These are phyloP conservation scores for Onygenales sp. DNA, from an alignment of 2,329 filamentous ascomycete species.

Conservation along the genomic window DNA sequence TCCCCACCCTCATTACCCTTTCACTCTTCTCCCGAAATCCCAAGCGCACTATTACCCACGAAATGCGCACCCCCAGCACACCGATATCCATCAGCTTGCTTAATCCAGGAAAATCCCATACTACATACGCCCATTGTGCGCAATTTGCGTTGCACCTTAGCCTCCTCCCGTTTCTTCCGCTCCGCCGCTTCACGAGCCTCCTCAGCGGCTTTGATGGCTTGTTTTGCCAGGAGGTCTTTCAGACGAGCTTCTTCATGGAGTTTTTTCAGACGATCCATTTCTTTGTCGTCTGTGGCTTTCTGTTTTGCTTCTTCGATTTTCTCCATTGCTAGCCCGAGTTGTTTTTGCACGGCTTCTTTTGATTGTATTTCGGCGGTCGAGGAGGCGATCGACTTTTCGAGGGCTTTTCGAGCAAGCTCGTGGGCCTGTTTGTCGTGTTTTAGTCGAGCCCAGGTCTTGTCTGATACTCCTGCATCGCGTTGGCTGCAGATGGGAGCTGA, in stretches of 20 bases:
- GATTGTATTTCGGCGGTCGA: slow-evolving; percentile 9
- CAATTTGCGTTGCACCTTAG: slow-evolving; percentile 39
- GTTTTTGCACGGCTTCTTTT: background rate
- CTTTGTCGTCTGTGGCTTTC: background rate
- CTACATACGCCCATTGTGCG: slow-evolving; percentile 46
- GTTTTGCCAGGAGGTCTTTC: slow-evolving; percentile 18
- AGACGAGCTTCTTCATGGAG: slow-evolving; percentile 18
- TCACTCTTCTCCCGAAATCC: background rate
- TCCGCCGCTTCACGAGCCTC: slow-evolving; percentile 28
- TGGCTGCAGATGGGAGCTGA: background rate
- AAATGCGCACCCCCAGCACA: slow-evolving; percentile 55
- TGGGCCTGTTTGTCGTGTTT: slow-evolving; percentile 37
- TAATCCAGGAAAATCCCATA: slow-evolving; percentile 53
- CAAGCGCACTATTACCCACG: slow-evolving; percentile 32
- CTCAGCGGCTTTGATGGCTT: slow-evolving; percentile 32
- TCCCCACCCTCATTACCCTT: background rate
- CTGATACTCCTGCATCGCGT: slow-evolving; percentile 50
- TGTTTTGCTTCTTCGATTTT: background rate
- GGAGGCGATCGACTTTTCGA: slow-evolving; percentile 1
- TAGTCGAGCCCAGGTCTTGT: slow-evolving; percentile 54
- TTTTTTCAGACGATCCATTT: background rate
- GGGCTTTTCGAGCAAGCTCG: slow-evolving; percentile 8
- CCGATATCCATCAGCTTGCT: slow-evolving; percentile 48
- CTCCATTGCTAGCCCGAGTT: background rate
- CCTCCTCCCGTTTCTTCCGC: slow-evolving; percentile 31